A percentile compares a stretch with the other conserved stretches of the same genome.
Evolutionary conservation across 257 asterid genomes (phyloP).

Genomic region (Solanum ossicruentum): DNA sequence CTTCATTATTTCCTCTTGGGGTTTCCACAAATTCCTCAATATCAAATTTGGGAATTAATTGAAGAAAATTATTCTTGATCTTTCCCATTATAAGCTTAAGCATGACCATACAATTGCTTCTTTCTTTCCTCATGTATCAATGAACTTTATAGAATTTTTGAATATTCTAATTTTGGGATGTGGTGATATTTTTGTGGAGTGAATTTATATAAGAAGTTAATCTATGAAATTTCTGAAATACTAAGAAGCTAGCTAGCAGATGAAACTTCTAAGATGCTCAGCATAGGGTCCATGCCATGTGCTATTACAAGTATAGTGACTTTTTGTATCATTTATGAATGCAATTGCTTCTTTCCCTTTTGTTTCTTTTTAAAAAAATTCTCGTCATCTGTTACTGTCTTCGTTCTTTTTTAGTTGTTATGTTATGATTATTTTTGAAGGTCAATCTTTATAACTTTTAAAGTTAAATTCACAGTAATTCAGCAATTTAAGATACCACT

Average conservation of each 20-base stretch:
- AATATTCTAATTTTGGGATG: background rate
- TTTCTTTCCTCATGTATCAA: slow-evolving; percentile 3
- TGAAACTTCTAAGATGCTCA: slow-evolving; percentile 34
- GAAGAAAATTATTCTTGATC: background rate
- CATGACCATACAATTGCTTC: background rate
- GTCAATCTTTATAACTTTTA: too few relatives aligned
- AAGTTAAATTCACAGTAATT: too few relatives aligned
- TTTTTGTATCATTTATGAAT: background rate
- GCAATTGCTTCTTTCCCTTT: background rate
- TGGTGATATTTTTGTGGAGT: background rate
- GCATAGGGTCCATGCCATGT: slow-evolving; percentile 4
- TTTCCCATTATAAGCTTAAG: background rate
- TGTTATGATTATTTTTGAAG: too few relatives aligned
- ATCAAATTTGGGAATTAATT: background rate
- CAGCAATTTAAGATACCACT: too few relatives aligned
- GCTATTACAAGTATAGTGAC: background rate
- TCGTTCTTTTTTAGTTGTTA: too few relatives aligned
- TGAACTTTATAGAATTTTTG: background rate
- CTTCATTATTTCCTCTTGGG: background rate
- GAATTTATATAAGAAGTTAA: background rate
- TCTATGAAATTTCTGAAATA: background rate
- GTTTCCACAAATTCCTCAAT: background rate
- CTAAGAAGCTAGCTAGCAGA: background rate
- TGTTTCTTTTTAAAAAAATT: background rate
- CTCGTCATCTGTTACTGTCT: background rate